Evolutionary conservation across 192 early-diverging fungal genomes (phyloP), one percentile per base, ranked within the genome.

Genomic region (Gryganskiella cystojenkinii): DNA sequence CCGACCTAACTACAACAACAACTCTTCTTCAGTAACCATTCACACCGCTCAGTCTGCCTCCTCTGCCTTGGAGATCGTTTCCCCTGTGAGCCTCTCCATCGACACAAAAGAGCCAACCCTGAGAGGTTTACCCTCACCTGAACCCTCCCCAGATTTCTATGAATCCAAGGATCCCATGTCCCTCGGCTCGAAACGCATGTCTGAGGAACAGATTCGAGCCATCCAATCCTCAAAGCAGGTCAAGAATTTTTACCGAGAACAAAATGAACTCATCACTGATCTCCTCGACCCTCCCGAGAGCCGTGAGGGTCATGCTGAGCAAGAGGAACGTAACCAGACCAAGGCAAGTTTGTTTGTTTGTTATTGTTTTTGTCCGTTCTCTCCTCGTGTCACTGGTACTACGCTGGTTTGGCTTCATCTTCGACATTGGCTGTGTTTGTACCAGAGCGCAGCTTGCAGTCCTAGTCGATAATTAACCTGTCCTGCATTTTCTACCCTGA

Each of bases 251-350:
- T 97, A 97, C 78, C 67, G 90, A 54, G 71, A 84, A 35, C 95
- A 97, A 67, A 95, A 97, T 67, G 88, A 92, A 49, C 83, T 91
- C 44, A 96, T 96, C 71, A 84, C 92, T 52, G 83, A 86, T 52
- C 87, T 94, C 44, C 74, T 96, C 35, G 80, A 83, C 9, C 87
- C 92, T 24, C 63, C 80, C 25, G 74, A 79, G 51, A 73, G 72
- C 22, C 54, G 79, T 45, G 51, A 71, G 66, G 68, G 62, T 59
- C 64, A 53, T 35, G 68, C 86, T 56, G 80, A 86, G 34, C 52
- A 70, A 14, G 73, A 82, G 46, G 62, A 64, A 22, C 60, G 53
- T 17, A 61, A 58, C 71, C 55, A 80, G 52, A 37, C 71, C 47
- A 81, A 84, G 71, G 71, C 84, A 75, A 9, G 37, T 40, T 9